Evolutionary conservation across 2,329 filamentous ascomycete genomes (phyloP).

Genomic region (Fusarium circinatum): DNA sequence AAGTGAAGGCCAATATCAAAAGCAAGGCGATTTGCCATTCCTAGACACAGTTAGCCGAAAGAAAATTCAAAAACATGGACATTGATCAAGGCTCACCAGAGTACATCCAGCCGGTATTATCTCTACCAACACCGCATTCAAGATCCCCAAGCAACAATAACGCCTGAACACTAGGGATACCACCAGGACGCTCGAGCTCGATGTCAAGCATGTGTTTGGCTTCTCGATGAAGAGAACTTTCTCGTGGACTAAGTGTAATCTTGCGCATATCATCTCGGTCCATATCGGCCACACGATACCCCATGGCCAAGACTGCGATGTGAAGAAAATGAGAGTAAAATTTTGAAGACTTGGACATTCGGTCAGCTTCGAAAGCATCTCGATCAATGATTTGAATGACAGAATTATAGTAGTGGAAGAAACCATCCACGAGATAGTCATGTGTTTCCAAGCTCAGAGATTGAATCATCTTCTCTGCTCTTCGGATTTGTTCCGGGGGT

Average conservation of each 20-base stretch:
- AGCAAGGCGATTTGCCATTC: constrained; percentile 57
- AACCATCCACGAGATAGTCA: constrained; percentile 62
- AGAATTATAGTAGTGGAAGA: constrained; percentile 63
- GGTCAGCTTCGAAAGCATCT: constrained; percentile 60
- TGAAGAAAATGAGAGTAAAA: constrained; percentile 65
- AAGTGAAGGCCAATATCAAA: constrained; percentile 62
- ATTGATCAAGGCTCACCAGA: constrained; percentile 51
- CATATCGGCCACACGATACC: constrained; percentile 62
- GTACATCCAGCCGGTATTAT: constrained; percentile 66
- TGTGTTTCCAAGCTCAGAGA: constrained; percentile 58
- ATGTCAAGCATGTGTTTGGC: constrained; percentile 65
- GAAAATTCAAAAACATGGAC: neutral
- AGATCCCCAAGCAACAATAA: constrained; percentile 62
- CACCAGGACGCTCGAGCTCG: constrained; percentile 62
- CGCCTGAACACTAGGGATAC: constrained; percentile 63
- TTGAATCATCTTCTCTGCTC: constrained; percentile 60
- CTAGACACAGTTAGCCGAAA: constrained; percentile 28
- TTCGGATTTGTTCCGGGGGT: constrained; percentile 56
- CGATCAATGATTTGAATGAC: constrained; percentile 61
- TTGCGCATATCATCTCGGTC: constrained; percentile 59
- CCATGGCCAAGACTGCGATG: constrained; percentile 62
- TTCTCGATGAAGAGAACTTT: constrained; percentile 64
- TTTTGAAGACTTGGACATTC: constrained; percentile 56
- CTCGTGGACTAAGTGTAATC: constrained; percentile 57
- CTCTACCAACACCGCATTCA: constrained; percentile 63